Evolutionary conservation across 192 early-diverging fungal species (phyloP).

Genomic region (Rhizoclosmatium globosum): DNA sequence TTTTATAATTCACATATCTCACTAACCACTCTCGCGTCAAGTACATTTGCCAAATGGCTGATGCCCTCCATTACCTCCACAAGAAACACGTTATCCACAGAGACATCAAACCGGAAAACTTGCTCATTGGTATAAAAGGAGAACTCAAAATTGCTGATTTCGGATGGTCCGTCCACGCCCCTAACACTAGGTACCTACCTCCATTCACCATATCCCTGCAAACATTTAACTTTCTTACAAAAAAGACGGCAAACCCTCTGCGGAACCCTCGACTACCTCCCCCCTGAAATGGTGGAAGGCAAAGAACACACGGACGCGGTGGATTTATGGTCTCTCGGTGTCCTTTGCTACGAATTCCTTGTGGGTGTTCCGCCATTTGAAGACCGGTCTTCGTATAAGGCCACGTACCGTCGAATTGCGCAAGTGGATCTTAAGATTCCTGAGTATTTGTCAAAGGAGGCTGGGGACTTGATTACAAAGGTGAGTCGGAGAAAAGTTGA

Average conservation of each 20-base stretch:
- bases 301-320: constrained; percentile 79
- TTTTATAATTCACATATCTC: constrained; percentile 2
- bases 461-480: constrained; percentile 84
- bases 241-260: constrained; percentile 85
- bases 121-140: constrained; percentile 84
- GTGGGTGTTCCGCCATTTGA: constrained; percentile 94
- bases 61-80: constrained; percentile 87
- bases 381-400: constrained; percentile 66
- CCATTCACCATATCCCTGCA: not conserved
- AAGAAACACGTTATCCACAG: constrained; percentile 92
- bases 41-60: constrained; percentile 91
- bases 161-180: constrained; percentile 95
- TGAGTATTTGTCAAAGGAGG: constrained; percentile 76
- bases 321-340: constrained; percentile 93
- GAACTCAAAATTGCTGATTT: constrained; percentile 97
- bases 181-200: constrained; percentile 57
- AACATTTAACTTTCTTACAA: not conserved
- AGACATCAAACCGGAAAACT: constrained; percentile 97
- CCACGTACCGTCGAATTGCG: constrained; percentile 84
- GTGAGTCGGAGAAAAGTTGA: constrained; percentile 44
- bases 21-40: constrained; percentile 35
- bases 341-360: constrained; percentile 92
- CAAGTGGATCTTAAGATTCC: constrained; percentile 87
- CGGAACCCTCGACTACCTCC: constrained; percentile 94
- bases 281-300: constrained; percentile 96